Percentiles rank a stretch among this genome's conserved stretches.
phyloP scores from a whole-genome alignment of 139 green algal species.

The Micractinium conductrix region DNA sequence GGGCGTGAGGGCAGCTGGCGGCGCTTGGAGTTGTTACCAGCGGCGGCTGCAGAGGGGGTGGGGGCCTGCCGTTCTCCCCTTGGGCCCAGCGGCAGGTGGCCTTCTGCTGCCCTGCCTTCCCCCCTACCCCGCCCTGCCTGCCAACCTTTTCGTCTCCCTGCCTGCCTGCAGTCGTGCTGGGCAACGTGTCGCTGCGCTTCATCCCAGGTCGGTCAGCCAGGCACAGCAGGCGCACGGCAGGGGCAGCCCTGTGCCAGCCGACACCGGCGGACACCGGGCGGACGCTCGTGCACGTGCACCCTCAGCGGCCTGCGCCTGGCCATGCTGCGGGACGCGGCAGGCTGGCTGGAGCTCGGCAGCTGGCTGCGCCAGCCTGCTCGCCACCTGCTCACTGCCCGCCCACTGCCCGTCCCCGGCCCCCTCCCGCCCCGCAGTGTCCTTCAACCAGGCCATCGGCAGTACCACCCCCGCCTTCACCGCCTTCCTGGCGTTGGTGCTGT shows the following conservation, averaged over 20 bases:
- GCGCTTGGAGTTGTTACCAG: too few relatives aligned
- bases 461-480: slow-evolving; percentile 97
- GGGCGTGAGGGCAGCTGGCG: too few relatives aligned
- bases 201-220: slow-evolving; percentile 61
- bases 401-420: background rate
- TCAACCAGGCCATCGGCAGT: slow-evolving; percentile 94
- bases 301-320: background rate
- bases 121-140: too few relatives aligned
- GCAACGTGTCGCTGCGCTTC: slow-evolving; percentile 86
- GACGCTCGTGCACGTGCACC: background rate
- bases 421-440: slow-evolving; percentile 64
- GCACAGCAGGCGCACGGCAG: too few relatives aligned
- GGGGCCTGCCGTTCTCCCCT: too few relatives aligned
- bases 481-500: slow-evolving; percentile 70
- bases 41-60: too few relatives aligned
- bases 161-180: slow-evolving; percentile 75
- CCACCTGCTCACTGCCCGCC: background rate
- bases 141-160: too few relatives aligned
- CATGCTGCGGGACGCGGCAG: background rate
- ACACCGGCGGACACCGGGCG: background rate
- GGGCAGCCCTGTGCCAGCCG: too few relatives aligned
- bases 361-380: background rate
- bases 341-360: background rate
- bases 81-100: too few relatives aligned
- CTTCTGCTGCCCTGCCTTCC: too few relatives aligned